Conservation (phyloP, 371 early-diverging fungal species). For the Dichotomocladium elegans region DNA sequence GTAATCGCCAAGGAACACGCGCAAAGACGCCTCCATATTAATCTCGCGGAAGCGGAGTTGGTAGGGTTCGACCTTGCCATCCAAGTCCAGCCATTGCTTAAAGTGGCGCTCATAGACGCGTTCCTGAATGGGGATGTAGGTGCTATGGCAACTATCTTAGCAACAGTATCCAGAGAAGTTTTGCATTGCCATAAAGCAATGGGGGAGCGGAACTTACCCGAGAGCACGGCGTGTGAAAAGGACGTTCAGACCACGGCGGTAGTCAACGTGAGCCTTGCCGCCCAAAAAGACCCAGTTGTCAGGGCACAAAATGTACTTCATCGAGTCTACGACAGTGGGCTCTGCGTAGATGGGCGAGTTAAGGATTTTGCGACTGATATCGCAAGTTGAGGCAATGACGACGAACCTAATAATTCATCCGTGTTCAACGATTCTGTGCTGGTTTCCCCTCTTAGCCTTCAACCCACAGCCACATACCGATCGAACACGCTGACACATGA, state of each 20-base stretch:
- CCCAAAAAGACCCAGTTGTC: slow-evolving; percentile 53
- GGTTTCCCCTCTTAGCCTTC: slow-evolving; percentile 52
- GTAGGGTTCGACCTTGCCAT: slow-evolving; percentile 36
- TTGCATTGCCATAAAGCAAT: not conserved
- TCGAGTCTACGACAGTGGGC: slow-evolving; percentile 47
- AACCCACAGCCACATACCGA: slow-evolving; percentile 47
- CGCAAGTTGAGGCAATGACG: slow-evolving; percentile 52
- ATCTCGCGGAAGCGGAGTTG: slow-evolving; percentile 49
- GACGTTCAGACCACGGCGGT: slow-evolving; percentile 46
- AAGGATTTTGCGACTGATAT: slow-evolving; percentile 45
- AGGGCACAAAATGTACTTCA: slow-evolving; percentile 44
- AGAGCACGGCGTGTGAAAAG: slow-evolving; percentile 47
- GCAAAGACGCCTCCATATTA: slow-evolving; percentile 49
- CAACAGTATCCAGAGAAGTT: not conserved
- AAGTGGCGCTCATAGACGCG: slow-evolving; percentile 44
- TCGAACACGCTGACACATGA: slow-evolving; percentile 53
- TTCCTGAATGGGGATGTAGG: slow-evolving; percentile 48
- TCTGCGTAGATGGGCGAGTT: slow-evolving; percentile 43
- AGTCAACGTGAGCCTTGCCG: slow-evolving; percentile 48
- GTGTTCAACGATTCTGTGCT: slow-evolving; percentile 49
- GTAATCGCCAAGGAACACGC: slow-evolving; percentile 48
- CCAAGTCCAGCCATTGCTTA: slow-evolving; percentile 36
- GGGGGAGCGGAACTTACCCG: too few relatives aligned
- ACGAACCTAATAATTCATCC: slow-evolving; percentile 50
- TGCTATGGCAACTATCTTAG: slow-evolving; percentile 12